Conservation (phyloP, 345 rosid species). For the Bruguiera parviflora region DNA sequence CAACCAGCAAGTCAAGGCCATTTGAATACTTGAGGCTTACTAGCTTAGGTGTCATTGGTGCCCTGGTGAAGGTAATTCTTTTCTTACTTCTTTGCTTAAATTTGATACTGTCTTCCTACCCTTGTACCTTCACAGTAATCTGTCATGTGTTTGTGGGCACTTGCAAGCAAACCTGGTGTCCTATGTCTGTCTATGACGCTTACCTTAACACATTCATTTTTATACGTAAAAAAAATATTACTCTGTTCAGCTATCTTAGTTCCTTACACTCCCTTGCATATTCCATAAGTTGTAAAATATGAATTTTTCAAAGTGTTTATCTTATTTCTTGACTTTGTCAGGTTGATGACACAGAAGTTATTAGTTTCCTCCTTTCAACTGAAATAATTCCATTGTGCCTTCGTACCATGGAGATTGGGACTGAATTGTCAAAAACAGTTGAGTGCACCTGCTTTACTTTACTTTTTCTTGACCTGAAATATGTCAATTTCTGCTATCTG, state of each 20-base stretch:
- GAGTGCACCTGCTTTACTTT: slow-evolving; percentile 28
- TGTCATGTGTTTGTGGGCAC: no score
- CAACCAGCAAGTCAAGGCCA: slow-evolving; percentile 95
- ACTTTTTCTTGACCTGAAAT: not conserved
- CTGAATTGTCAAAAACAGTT: slow-evolving; percentile 96
- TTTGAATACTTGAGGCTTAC: slow-evolving; percentile 94
- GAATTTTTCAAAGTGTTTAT: not conserved
- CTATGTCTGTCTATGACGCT: no score
- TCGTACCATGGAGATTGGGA: slow-evolving; percentile 99
- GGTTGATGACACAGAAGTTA: slow-evolving; percentile 98
- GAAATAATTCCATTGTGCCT: slow-evolving; percentile 92
- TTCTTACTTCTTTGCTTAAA: slow-evolving; percentile 1
- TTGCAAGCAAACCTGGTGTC: no score
- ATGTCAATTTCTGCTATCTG: not conserved
- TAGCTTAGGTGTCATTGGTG: slow-evolving; percentile 98
- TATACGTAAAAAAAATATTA: not conserved
- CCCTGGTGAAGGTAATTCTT: slow-evolving; percentile 82
- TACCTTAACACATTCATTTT: not conserved
- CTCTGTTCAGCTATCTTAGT: not conserved
- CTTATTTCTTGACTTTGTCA: slow-evolving; percentile 24
- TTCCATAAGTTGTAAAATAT: not conserved
- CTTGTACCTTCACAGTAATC: no score
- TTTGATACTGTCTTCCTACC: not conserved
- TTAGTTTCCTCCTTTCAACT: slow-evolving; percentile 93
- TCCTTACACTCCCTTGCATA: not conserved